Base-by-base conservation (phyloP, 768 basidiomycete genomes). In the Sutorius australiensis region DNA sequence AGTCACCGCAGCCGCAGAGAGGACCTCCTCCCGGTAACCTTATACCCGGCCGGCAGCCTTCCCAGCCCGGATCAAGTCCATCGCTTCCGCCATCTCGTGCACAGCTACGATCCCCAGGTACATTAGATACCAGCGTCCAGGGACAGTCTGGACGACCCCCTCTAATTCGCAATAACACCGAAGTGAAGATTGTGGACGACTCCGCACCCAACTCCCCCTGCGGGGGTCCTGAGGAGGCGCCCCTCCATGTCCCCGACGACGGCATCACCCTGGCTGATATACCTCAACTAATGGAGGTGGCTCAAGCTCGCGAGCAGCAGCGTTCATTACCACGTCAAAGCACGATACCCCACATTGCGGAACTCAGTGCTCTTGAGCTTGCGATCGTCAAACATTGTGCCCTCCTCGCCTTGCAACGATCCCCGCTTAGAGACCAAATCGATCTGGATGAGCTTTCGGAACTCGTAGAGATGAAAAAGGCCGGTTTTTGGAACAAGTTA, bases 401-500 rank as follows among this genome's bases (percentile, higher is more conserved):
- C 3, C 82, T 98, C 2, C 76, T 95, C 6, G 80, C 83, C 8
- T 75, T 99, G 42, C 82, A 84, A 55, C 80, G 86, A 58, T 91
- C 88, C 5, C 83, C 88, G 10, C 71, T 98, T 30, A 82, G 79
- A 58, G 89, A 92, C 55, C 81, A 87, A 48, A 84, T 93, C 51
- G 93, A 95, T 59, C 64, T 98, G 59, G 97, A 98, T 55, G 97
- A 99, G 66, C 77, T 98, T 48, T 69, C 98, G 59, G 95, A 98
- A 72, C 76, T 97, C 68, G 82, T 99, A 28, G 95, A 98, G 68
- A 77, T 77, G 19, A 91, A 95, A 78, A 98, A 95, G 77, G 86
- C 83, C 55, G 89, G 88, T 17, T 97, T 97, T 72, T 99, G 94
- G 94, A 89, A 90, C 58, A 92, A 94, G 71, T 70, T 98, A 16